A percentile compares a stretch with the other conserved stretches of the same genome.
These are phyloP conservation scores for Sclerotinia trifoliorum DNA, from an alignment of 2,329 filamentous ascomycete species.

Conservation along the genomic window DNA sequence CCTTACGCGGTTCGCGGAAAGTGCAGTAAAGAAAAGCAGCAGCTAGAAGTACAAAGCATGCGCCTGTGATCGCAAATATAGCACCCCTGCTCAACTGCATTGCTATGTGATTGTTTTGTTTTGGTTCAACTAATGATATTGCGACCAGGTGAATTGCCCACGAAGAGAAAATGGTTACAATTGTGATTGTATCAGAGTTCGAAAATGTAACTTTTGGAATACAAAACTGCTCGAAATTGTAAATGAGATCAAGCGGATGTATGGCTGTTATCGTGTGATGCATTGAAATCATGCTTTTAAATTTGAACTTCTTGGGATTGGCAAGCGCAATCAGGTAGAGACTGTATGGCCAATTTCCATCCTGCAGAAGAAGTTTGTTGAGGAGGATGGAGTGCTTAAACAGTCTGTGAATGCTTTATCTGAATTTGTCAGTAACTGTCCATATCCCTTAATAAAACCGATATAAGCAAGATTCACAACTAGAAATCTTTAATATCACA, in stretches of 20 bases:
- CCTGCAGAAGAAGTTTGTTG: neutral
- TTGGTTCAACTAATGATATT: neutral
- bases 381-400: neutral
- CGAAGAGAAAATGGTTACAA: neutral
- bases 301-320: neutral
- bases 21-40: neutral
- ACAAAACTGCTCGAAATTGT: neutral
- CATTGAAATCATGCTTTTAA: neutral
- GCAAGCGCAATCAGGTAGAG: neutral
- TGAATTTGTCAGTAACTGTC: neutral
- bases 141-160: neutral
- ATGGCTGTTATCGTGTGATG: neutral
- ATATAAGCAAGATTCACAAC: neutral
- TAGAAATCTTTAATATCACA: neutral
- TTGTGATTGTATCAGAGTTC: neutral
- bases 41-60: constrained; percentile 2
- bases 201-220: neutral
- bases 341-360: neutral
- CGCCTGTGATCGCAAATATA: neutral
- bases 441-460: neutral
- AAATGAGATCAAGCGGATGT: neutral
- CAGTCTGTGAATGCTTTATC: neutral
- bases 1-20: neutral
- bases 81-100: neutral
- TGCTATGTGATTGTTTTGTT: neutral